Base-by-base conservation (phyloP, 2,329 filamentous ascomycete genomes). In the Aspergillus latus region DNA sequence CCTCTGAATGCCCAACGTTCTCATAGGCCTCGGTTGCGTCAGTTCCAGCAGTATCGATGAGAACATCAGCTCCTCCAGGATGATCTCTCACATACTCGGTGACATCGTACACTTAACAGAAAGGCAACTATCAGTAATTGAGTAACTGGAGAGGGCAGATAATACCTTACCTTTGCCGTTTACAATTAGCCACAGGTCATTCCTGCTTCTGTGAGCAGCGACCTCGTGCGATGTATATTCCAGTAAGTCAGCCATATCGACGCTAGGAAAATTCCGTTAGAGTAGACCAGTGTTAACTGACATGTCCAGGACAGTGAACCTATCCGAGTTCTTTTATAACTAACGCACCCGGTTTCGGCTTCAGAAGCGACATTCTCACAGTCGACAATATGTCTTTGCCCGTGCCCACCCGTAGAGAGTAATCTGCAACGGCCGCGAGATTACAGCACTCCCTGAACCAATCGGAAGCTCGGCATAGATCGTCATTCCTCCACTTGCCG, bases 61-160 rank as follows among this genome's bases (percentile, higher is more conserved):
- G 64, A 11, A 75, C 66, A 5, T 77, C 75, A 37, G 63, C 64
- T 13, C 76, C 76, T 13, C 74, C 74, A 3, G 85, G 85, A 59
- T 87, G 85, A 55, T 87, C 83, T 26, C 80, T 71, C 1, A 83
- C 58, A 59, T 86, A 87, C 43, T 78, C 76, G 1, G 84, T 80
- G 9, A 85, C 72, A 66, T 87, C 74, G 63, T 85, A 86, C 1
- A 87, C 84, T 83, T 29, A 1, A 8, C 1, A 2, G 2, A 15
- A 30, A 21, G 21, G 21, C 34, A 2, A 29, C 8, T 2, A 8
- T n/a, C 15, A 26, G 34, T 9, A n/a, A 21, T 40, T 13, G 5
- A 1, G 3, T 8, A 29, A 39, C 13, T 5, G 30, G 4, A 15
- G n/a, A 8, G 8, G 11, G 6, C 21, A 21, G 21, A 21, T 21